Evolutionary conservation across 257 asterid species (phyloP), one percentile per base, ranked within the genome.

Genomic region (Datura wrightii): DNA sequence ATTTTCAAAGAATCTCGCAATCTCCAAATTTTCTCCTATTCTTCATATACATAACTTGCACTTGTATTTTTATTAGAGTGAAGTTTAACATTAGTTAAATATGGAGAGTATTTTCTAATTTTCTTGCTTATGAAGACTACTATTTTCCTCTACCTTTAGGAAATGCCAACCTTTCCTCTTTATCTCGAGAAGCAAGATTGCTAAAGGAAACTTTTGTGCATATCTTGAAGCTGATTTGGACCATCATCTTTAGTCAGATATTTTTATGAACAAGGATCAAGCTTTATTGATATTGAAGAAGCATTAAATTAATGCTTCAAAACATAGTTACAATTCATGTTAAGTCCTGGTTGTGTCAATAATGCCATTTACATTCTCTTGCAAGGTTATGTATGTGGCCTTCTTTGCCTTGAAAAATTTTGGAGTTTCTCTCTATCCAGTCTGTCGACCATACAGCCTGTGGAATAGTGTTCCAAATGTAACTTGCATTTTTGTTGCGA

Each of bases 111-210:
- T 31, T n/a, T 44, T 44, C 46, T 72, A 11, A 19, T n/a, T 72
- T 46, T 46, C n/a, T n/a, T 72, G 59, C 80, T 46, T 44, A 72
- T n/a, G 41, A 19, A 48, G 56, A 71, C 24, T 66, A 56, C 18
- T 19, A 46, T 46, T 72, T 72, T 44, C 59, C 80, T 46, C 15
- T 10, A 46, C 58, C 80, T 10, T 72, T 11, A 72, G 41, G 19
- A 72, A 72, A 72, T 72, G 80, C 39, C 42, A 72, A 10, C 58
- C 80, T 31, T 9, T 42, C 79, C 80, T 44, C 19, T 72, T 72
- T 46, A 72, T 11, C 15, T 31, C 3, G 37, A 46, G 58, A 44
- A 72, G 41, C 8, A 11, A 13, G 3, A 44, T 42, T 2, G 46
- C 72, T 65, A 2, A 65, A 44, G 18, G 44, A 46, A 50, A 46